Percentiles rank a stretch among this genome's conserved stretches.
Conservation (phyloP, 2,329 filamentous ascomycete genomes). For the Sclerotinia trifoliorum region DNA sequence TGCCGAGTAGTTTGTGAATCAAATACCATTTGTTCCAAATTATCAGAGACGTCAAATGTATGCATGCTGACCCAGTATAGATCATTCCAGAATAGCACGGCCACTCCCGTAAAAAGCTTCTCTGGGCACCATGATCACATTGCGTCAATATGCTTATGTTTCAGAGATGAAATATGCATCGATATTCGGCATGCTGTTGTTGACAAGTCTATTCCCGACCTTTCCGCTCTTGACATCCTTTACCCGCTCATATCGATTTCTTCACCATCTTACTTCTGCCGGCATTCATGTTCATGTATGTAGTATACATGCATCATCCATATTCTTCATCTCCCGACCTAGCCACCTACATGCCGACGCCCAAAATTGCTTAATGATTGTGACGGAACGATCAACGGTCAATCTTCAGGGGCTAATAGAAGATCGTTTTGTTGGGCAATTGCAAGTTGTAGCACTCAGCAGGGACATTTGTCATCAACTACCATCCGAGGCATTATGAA, state of each 20-base stretch:
- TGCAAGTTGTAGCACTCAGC: too few relatives aligned
- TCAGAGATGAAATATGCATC: neutral
- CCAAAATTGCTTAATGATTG: neutral
- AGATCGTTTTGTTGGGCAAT: neutral
- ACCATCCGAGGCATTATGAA: neutral
- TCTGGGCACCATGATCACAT: neutral
- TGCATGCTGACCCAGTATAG: neutral
- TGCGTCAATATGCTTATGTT: neutral
- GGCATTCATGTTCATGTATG: neutral
- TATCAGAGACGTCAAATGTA: neutral
- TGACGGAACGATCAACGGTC: neutral
- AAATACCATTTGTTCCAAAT: neutral
- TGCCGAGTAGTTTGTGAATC: neutral
- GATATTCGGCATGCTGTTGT: neutral
- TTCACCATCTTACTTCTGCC: neutral
- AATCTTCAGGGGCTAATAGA: neutral
- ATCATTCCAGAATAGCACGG: neutral
- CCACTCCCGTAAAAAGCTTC: neutral
- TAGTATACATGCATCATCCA: neutral
- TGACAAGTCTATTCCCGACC: neutral
- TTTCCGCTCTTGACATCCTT: neutral
- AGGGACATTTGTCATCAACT: neutral
- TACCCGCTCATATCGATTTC: neutral
- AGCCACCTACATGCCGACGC: neutral
- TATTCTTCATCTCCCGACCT: too few relatives aligned